A percentile compares a stretch with the other conserved stretches of the same genome.
These are phyloP conservation scores for Talaromyces atroroseus DNA, from an alignment of 2,329 filamentous ascomycete species.

Conservation along the genomic window DNA sequence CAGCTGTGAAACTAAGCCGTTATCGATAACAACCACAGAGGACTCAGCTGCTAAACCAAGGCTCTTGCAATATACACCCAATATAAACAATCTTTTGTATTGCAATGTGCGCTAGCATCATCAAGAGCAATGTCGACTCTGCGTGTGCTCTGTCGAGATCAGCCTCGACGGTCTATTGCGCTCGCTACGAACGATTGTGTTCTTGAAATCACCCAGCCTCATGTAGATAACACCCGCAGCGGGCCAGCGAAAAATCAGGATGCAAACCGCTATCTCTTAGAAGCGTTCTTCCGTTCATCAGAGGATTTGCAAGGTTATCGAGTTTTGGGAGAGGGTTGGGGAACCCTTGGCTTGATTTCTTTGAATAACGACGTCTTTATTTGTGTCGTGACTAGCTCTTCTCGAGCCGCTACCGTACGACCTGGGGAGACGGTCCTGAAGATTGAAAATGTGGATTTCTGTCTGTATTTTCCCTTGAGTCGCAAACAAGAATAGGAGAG, in stretches of 20 bases:
- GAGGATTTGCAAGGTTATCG: constrained; percentile 71
- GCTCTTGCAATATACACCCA: neutral
- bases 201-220: constrained; percentile 55
- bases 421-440: constrained; percentile 85
- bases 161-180: constrained; percentile 80
- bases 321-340: constrained; percentile 70
- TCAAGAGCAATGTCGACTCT: constrained; percentile 50
- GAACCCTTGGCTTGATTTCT: constrained; percentile 82
- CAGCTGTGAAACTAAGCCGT: neutral
- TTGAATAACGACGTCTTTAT: constrained; percentile 81
- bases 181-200: constrained; percentile 62
- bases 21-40: constrained; percentile 1
- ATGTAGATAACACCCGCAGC: constrained; percentile 51
- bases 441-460: constrained; percentile 81
- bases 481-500: neutral
- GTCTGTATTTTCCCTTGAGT: constrained; percentile 31
- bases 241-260: constrained; percentile 23
- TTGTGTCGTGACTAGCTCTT: constrained; percentile 76
- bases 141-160: constrained; percentile 77
- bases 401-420: constrained; percentile 72
- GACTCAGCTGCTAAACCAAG: neutral
- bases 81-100: neutral
- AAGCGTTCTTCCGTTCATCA: constrained; percentile 64
- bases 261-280: constrained; percentile 72
- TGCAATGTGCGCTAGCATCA: neutral